A percentile compares a stretch with the other conserved stretches of the same genome.
Evolutionary conservation across 2,329 filamentous ascomycete genomes (phyloP).

Genomic region (Trichoderma breve): DNA sequence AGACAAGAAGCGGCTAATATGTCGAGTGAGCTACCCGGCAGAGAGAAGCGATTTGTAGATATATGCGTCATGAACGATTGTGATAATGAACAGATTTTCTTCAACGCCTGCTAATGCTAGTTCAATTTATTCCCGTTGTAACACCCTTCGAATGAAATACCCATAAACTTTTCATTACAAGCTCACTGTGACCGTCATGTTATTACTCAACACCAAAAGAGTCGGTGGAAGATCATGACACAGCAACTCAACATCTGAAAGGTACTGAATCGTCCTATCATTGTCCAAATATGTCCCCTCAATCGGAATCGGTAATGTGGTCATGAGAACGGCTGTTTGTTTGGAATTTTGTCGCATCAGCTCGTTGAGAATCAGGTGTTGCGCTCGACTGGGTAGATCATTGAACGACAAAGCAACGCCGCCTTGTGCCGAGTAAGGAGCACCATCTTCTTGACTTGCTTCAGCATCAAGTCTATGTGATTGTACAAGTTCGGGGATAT

Average conservation of each 20-base stretch:
- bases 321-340: slow-evolving; percentile 76
- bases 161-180: slow-evolving; percentile 40
- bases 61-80: neutral
- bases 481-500: slow-evolving; percentile 45
- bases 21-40: neutral
- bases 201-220: slow-evolving; percentile 80
- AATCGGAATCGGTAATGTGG: slow-evolving; percentile 76
- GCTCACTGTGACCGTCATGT: slow-evolving; percentile 83
- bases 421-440: slow-evolving; percentile 56
- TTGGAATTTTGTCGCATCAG: slow-evolving; percentile 67
- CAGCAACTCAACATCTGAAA: slow-evolving; percentile 75
- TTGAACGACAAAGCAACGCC: slow-evolving; percentile 76
- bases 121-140: neutral
- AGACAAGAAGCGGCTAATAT: neutral
- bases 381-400: slow-evolving; percentile 77
- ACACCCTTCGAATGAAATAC: neutral
- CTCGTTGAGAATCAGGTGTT: slow-evolving; percentile 85
- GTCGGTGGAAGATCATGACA: slow-evolving; percentile 74
- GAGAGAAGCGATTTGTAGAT: neutral
- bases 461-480: slow-evolving; percentile 34
- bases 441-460: slow-evolving; percentile 31
- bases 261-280: slow-evolving; percentile 67
- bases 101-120: neutral
- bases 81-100: neutral
- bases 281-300: slow-evolving; percentile 74